Conservation (phyloP, 2,329 filamentous ascomycete species). For the Dactylellina drechsleri region DNA sequence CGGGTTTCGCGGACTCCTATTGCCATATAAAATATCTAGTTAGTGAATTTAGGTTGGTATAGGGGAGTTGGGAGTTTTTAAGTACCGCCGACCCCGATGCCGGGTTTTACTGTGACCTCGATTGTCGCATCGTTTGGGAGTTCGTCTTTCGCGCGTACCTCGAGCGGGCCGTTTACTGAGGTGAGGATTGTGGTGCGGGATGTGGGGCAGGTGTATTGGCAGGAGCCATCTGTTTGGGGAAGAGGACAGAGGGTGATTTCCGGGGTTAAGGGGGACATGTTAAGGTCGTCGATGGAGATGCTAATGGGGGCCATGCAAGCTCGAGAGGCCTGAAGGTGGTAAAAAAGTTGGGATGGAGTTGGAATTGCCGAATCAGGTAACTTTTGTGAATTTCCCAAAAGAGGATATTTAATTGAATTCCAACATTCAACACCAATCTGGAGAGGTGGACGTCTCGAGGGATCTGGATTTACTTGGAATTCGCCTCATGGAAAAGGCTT, state of each 20-base stretch:
- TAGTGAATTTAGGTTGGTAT: slow-evolving; percentile 16
- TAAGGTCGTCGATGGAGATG: slow-evolving; percentile 15
- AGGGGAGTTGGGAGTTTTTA: background rate
- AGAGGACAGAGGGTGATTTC: slow-evolving; percentile 62
- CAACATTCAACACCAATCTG: no score
- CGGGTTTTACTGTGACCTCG: slow-evolving; percentile 88
- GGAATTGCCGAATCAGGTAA: slow-evolving; percentile 24
- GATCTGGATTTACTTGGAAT: no score
- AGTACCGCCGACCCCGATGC: slow-evolving; percentile 82
- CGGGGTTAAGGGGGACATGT: slow-evolving; percentile 27
- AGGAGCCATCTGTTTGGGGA: slow-evolving; percentile 80
- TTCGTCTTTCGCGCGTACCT: slow-evolving; percentile 87
- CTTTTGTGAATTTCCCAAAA: background rate
- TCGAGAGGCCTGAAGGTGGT: slow-evolving; percentile 7
- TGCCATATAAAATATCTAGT: slow-evolving; percentile 33
- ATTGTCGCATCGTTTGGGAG: slow-evolving; percentile 89
- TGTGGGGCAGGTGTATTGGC: slow-evolving; percentile 67
- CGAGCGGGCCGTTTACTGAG: slow-evolving; percentile 90
- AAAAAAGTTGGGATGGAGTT: slow-evolving; percentile 42
- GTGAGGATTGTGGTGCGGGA: slow-evolving; percentile 82
- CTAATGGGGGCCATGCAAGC: background rate
- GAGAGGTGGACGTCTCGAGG: no score
- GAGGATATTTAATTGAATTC: no score
- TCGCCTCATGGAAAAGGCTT: no score
- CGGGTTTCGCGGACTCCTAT: slow-evolving; percentile 78